Evolutionary conservation across 2,329 filamentous ascomycete species (phyloP).

Genomic region (Bertia moriformis): DNA sequence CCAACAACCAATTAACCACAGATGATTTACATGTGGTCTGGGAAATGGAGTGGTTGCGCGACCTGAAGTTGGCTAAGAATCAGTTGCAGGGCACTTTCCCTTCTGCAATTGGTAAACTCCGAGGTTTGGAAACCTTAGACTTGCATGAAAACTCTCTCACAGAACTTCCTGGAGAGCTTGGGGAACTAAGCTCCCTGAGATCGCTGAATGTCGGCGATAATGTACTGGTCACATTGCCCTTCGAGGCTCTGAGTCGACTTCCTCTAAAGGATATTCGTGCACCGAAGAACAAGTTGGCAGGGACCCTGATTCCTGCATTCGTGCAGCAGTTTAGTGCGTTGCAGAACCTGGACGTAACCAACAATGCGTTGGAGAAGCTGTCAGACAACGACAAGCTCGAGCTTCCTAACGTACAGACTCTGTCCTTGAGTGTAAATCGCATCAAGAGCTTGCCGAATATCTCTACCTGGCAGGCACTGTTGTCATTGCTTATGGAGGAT

Average conservation of each 20-base stretch:
- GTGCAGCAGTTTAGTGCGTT: constrained; percentile 26
- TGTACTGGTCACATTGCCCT: constrained; percentile 33
- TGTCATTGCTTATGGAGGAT: constrained; percentile 36
- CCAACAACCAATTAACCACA: constrained; percentile 31
- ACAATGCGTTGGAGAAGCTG: constrained; percentile 43
- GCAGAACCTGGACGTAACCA: constrained; percentile 37
- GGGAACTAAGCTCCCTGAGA: constrained; percentile 26
- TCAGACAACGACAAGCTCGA: constrained; percentile 34
- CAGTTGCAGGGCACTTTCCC: constrained; percentile 30
- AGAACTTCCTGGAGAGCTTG: constrained; percentile 21
- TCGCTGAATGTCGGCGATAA: constrained; percentile 44
- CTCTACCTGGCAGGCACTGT: constrained; percentile 32
- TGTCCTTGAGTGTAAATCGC: constrained; percentile 42
- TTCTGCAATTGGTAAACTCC: constrained; percentile 24
- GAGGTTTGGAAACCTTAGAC: constrained; percentile 39
- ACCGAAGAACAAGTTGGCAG: constrained; percentile 37
- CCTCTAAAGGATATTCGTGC: constrained; percentile 37
- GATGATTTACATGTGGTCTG: constrained; percentile 32
- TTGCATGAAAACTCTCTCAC: constrained; percentile 40
- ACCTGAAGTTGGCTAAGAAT: constrained; percentile 45
- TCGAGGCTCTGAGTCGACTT: constrained; percentile 30
- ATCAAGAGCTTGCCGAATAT: constrained; percentile 37
- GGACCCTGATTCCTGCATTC: constrained; percentile 30
- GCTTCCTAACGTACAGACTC: constrained; percentile 33
- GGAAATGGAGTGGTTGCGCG: constrained; percentile 34